Conservation (phyloP, 495 filamentous ascomycete species). For the Tirmania nivea region DNA sequence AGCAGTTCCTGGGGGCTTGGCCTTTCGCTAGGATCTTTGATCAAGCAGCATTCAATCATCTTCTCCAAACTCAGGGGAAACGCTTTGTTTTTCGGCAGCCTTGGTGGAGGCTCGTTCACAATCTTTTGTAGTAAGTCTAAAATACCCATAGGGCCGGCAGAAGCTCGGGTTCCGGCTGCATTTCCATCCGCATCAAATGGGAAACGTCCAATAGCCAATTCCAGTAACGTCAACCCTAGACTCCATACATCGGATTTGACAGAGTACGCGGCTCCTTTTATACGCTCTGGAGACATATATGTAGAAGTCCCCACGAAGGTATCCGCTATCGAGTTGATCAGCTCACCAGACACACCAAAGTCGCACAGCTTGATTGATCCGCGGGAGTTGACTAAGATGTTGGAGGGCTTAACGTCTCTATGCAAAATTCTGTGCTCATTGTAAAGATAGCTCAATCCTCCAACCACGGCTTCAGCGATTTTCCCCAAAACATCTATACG, state of each 20-base stretch:
- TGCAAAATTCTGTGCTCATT: slow-evolving; percentile 92
- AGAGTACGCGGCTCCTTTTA: slow-evolving; percentile 87
- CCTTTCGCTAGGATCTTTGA: slow-evolving; percentile 66
- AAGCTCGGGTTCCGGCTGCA: slow-evolving; percentile 44
- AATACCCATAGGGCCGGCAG: slow-evolving; percentile 70
- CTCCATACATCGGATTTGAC: slow-evolving; percentile 98
- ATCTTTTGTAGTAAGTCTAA: slow-evolving; percentile 92
- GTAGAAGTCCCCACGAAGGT: slow-evolving; percentile 97
- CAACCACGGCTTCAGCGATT: slow-evolving; percentile 91
- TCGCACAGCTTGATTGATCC: slow-evolving; percentile 95
- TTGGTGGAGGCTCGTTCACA: slow-evolving; percentile 85
- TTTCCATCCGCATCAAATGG: slow-evolving; percentile 62
- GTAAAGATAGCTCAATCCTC: slow-evolving; percentile 85
- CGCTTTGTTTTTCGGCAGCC: slow-evolving; percentile 84
- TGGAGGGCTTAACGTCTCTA: slow-evolving; percentile 94
- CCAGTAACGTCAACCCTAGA: slow-evolving; percentile 89
- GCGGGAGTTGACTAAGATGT: slow-evolving; percentile 81
- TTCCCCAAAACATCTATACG: slow-evolving; percentile 98
- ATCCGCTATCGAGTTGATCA: slow-evolving; percentile 90
- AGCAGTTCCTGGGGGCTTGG: slow-evolving; percentile 60
- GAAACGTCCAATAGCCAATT: slow-evolving; percentile 87
- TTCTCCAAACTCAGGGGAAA: slow-evolving; percentile 88
- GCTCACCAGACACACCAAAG: slow-evolving; percentile 89
- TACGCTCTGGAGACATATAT: slow-evolving; percentile 97
- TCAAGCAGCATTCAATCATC: slow-evolving; percentile 86